phyloP scores from a whole-genome alignment of 345 rosid genomes.

The Linum lewisii region DNA sequence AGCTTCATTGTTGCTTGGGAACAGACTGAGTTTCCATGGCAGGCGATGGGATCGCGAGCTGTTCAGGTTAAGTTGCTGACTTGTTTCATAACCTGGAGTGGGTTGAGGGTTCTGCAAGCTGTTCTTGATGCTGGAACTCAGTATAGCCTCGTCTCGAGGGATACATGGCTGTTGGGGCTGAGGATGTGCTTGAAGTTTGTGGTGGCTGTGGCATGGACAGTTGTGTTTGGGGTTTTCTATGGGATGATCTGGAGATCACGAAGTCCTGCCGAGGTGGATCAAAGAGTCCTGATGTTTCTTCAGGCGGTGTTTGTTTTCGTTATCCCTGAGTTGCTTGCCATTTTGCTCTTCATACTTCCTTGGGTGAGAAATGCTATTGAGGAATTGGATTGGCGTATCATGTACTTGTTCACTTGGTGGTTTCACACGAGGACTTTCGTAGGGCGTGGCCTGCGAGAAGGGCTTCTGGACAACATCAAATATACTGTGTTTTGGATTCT shows the following conservation, averaged over 20 bases:
- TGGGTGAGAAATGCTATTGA: slow-evolving; percentile 89
- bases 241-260: slow-evolving; percentile 61
- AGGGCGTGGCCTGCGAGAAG: slow-evolving; percentile 85
- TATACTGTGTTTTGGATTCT: slow-evolving; percentile 69
- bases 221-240: slow-evolving; percentile 54
- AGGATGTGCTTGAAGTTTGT: slow-evolving; percentile 69
- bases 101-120: slow-evolving; percentile 68
- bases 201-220: slow-evolving; percentile 61
- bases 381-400: slow-evolving; percentile 67
- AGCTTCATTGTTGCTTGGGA: slow-evolving; percentile 72
- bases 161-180: slow-evolving; percentile 54
- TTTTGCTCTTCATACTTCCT: slow-evolving; percentile 67
- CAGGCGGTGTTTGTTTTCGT: slow-evolving; percentile 53
- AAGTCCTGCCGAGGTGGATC: slow-evolving; percentile 42
- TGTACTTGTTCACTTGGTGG: slow-evolving; percentile 62
- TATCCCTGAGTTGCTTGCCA: slow-evolving; percentile 68
- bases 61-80: slow-evolving; percentile 67
- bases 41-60: slow-evolving; percentile 29
- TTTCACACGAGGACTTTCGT: slow-evolving; percentile 65
- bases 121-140: slow-evolving; percentile 66
- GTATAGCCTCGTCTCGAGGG: slow-evolving; percentile 56
- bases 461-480: slow-evolving; percentile 64
- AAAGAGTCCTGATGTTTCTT: slow-evolving; percentile 46
- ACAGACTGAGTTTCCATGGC: slow-evolving; percentile 49
- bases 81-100: slow-evolving; percentile 81